These are phyloP conservation scores for Zymoseptoria pseudotritici DNA, from an alignment of 2,329 filamentous ascomycete species.

Conservation along the genomic window DNA sequence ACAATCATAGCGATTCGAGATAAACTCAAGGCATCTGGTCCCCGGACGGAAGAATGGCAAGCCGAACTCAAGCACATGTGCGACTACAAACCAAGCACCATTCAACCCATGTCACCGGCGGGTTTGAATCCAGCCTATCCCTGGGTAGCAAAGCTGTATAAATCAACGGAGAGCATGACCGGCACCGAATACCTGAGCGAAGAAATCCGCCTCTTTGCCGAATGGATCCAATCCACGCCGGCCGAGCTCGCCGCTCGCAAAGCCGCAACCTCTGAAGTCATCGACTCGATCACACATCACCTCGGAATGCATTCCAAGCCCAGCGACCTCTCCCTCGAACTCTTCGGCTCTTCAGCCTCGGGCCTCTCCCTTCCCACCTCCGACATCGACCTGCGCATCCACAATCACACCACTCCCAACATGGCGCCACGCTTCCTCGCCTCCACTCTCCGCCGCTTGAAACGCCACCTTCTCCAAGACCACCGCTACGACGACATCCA, in stretches of 20 bases:
- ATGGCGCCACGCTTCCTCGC: neutral
- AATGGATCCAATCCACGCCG: slow-evolving; percentile 37
- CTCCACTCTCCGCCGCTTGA: neutral
- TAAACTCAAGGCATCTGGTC: neutral
- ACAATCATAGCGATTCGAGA: neutral
- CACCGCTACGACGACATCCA: slow-evolving; percentile 1
- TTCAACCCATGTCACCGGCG: neutral
- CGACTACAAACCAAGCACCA: neutral
- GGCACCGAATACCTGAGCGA: neutral
- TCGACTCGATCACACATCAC: slow-evolving; percentile 20
- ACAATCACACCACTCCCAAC: slow-evolving; percentile 24
- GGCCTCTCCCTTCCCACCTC: slow-evolving; percentile 48
- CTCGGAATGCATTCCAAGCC: slow-evolving; percentile 17
- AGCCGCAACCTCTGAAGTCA: slow-evolving; percentile 29
- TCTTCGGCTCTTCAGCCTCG: slow-evolving; percentile 49
- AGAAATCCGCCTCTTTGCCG: slow-evolving; percentile 13
- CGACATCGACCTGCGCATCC: slow-evolving; percentile 46
- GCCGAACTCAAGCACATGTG: neutral
- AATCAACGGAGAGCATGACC: neutral
- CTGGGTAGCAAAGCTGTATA: slow-evolving; percentile 2
- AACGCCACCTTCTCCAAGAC: neutral
- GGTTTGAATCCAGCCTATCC: neutral
- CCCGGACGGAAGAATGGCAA: neutral
- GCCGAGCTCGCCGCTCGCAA: slow-evolving; percentile 36
- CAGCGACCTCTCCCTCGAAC: slow-evolving; percentile 23